These are phyloP conservation scores for Lasiosphaeria miniovina DNA, from an alignment of 495 filamentous ascomycete genomes.

Conservation along the genomic window DNA sequence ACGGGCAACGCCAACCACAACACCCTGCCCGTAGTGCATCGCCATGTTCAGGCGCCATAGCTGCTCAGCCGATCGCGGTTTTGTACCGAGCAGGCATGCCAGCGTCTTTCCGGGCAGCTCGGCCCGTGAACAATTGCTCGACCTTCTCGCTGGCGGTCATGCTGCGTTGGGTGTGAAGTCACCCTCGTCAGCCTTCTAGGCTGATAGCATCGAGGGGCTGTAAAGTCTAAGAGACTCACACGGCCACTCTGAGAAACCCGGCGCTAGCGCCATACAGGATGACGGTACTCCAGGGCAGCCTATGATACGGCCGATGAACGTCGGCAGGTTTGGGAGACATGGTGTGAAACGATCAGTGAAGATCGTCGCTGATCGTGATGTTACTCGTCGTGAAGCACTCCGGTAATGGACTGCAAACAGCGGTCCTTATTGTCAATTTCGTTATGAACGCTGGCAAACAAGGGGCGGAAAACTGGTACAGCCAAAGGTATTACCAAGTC, in stretches of 20 bases:
- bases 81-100: constrained; percentile 6
- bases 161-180: not conserved
- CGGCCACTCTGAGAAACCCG: constrained; percentile 16
- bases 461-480: too few relatives aligned
- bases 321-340: constrained; percentile 12
- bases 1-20: constrained; percentile 17
- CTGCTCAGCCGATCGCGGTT: too few relatives aligned
- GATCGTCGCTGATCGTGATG: not conserved
- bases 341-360: not conserved
- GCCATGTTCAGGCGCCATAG: constrained; percentile 20
- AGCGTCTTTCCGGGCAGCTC: constrained; percentile 16
- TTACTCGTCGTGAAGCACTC: too few relatives aligned
- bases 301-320: constrained; percentile 1
- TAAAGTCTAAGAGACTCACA: constrained; percentile 1
- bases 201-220: not conserved
- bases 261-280: constrained; percentile 12
- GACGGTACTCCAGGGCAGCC: constrained; percentile 8
- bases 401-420: too few relatives aligned
- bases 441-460: too few relatives aligned
- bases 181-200: too few relatives aligned
- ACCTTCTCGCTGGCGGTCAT: constrained; percentile 15
- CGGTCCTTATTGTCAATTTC: too few relatives aligned
- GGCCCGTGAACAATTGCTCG: constrained; percentile 14
- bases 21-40: constrained; percentile 27
- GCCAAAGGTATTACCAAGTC: too few relatives aligned